Evolutionary conservation across 192 early-diverging fungal genomes (phyloP).

Genomic region (Coemansia sp.): DNA sequence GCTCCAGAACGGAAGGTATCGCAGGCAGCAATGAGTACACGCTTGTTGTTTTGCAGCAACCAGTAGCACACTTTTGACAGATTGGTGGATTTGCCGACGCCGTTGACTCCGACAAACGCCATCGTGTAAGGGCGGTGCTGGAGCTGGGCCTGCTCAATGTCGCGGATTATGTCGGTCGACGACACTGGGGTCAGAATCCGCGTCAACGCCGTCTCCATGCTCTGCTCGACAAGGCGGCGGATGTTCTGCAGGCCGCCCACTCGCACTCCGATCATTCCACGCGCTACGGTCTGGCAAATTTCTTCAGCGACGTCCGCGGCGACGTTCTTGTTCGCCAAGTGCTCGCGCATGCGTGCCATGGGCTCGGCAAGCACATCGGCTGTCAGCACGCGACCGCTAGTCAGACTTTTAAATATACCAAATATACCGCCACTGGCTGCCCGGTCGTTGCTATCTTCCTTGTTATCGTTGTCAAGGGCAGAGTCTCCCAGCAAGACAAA

Average conservation of each 20-base stretch:
- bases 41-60: constrained; percentile 88
- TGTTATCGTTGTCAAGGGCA: constrained; percentile 56
- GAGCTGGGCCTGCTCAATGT: constrained; percentile 74
- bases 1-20: constrained; percentile 97
- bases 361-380: constrained; percentile 73
- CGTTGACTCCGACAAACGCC: constrained; percentile 95
- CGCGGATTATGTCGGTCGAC: constrained; percentile 87
- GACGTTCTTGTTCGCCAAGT: constrained; percentile 91
- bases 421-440: constrained; percentile 48
- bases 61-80: constrained; percentile 94
- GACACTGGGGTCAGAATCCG: constrained; percentile 88
- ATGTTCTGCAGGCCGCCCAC: constrained; percentile 79
- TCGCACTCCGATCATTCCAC: constrained; percentile 72
- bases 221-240: constrained; percentile 67
- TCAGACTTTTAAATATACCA: constrained; percentile 72
- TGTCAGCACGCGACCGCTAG: constrained; percentile 72
- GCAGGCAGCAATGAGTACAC: constrained; percentile 91
- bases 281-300: constrained; percentile 77
- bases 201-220: constrained; percentile 82
- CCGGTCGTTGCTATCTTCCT: constrained; percentile 46
- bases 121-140: constrained; percentile 82
- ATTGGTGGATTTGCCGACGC: constrained; percentile 93
- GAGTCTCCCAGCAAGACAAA: constrained; percentile 60
- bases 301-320: constrained; percentile 85
- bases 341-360: constrained; percentile 87